Conservation (phyloP, 106 monocot species). For the Acorus gramineus region DNA sequence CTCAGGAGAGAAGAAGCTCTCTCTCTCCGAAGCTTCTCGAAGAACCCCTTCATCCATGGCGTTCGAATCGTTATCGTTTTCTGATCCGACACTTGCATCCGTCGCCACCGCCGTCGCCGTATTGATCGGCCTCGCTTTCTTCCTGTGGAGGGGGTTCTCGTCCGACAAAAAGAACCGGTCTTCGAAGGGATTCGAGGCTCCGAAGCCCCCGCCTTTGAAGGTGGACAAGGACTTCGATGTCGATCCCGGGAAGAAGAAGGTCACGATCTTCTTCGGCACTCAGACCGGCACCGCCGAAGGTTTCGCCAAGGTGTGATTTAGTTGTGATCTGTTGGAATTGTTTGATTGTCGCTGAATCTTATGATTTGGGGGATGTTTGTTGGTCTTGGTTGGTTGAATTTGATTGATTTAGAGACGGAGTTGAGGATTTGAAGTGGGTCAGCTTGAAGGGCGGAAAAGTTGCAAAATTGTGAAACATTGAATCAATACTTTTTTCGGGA, state of each 20-base stretch:
- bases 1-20: too few species aligned
- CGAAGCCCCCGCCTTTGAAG: conserved; percentile 18
- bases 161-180: conserved; percentile 5
- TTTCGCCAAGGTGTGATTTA: conserved; percentile 71
- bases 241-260: conserved; percentile 70
- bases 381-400: not conserved
- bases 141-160: conserved; percentile 36
- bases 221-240: conserved; percentile 34
- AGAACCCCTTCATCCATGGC: too few species aligned
- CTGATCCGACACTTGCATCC: too few species aligned
- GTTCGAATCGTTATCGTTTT: too few species aligned
- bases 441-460: too few species aligned
- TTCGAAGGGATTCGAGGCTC: conserved; percentile 21
- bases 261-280: conserved; percentile 90
- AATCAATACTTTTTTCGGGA: too few species aligned
- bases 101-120: too few species aligned
- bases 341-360: too few species aligned
- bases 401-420: conserved; percentile 3
- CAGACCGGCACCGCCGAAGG: conserved; percentile 92
- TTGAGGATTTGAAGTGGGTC: too few species aligned
- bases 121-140: conserved; percentile 11
- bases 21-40: too few species aligned
- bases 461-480: too few species aligned
- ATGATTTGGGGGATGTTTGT: not conserved
- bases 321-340: not conserved